These are phyloP conservation scores for Mortierella sp. DNA, from an alignment of 371 early-diverging fungal genomes.

Conservation along the genomic window DNA sequence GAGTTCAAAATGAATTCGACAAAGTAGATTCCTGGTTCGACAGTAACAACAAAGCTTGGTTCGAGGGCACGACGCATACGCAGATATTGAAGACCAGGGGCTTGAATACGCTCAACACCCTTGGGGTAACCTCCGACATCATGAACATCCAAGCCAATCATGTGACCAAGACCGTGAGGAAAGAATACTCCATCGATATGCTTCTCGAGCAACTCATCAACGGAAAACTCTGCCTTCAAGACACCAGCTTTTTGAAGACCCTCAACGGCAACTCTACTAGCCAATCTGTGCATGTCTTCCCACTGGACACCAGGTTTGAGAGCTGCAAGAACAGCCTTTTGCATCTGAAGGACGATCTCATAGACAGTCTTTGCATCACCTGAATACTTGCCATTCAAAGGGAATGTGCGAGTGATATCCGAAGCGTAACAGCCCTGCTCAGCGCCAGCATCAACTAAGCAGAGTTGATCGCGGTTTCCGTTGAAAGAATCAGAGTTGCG, in stretches of 20 bases:
- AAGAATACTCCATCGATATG: slow-evolving; percentile 82
- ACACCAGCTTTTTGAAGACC: slow-evolving; percentile 84
- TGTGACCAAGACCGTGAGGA: slow-evolving; percentile 87
- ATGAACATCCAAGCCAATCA: slow-evolving; percentile 87
- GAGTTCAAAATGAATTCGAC: slow-evolving; percentile 70
- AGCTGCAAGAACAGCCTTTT: slow-evolving; percentile 76
- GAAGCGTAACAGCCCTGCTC: slow-evolving; percentile 86
- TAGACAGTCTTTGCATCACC: slow-evolving; percentile 84
- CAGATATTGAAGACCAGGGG: slow-evolving; percentile 87
- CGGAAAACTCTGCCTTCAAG: slow-evolving; percentile 69
- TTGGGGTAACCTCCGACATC: slow-evolving; percentile 92
- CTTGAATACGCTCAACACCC: slow-evolving; percentile 82
- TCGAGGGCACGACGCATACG: slow-evolving; percentile 87
- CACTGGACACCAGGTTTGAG: slow-evolving; percentile 88
- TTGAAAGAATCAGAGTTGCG: slow-evolving; percentile 71
- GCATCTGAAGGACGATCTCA: slow-evolving; percentile 87
- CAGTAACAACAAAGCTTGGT: slow-evolving; percentile 90
- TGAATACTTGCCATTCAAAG: slow-evolving; percentile 84
- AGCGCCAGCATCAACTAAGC: slow-evolving; percentile 92
- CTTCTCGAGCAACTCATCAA: slow-evolving; percentile 75
- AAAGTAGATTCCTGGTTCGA: slow-evolving; percentile 92
- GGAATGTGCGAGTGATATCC: slow-evolving; percentile 94
- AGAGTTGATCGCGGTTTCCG: slow-evolving; percentile 69
- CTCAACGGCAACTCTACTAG: slow-evolving; percentile 78
- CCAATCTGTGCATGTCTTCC: slow-evolving; percentile 90